Percentiles rank a stretch among this genome's conserved stretches.
phyloP scores from a whole-genome alignment of 345 rosid species.

The Cochlearia excelsa region DNA sequence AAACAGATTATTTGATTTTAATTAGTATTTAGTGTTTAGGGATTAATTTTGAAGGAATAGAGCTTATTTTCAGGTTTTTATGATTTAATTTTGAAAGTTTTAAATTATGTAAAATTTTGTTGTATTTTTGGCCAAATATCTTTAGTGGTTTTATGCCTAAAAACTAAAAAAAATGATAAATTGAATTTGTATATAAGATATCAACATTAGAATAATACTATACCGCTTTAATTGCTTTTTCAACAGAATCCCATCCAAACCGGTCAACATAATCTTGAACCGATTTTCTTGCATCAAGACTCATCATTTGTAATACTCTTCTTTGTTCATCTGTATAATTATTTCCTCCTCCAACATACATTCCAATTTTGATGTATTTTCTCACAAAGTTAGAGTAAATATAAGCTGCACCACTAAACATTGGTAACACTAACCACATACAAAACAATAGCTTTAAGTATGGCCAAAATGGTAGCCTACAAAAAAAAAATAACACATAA shows the following conservation, averaged over 20 bases:
- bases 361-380: conserved; percentile 62
- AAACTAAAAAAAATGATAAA: no score
- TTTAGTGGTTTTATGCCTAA: no score
- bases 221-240: conserved; percentile 78
- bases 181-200: no score
- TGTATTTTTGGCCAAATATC: no score
- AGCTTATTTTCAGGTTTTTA: no score
- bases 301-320: conserved; percentile 84
- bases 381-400: conserved; percentile 62
- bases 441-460: conserved; percentile 70
- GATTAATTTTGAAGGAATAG: no score
- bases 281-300: conserved; percentile 77
- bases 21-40: no score
- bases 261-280: conserved; percentile 60
- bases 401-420: conserved; percentile 86
- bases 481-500: not conserved
- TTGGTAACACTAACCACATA: conserved; percentile 83
- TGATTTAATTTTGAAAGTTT: no score
- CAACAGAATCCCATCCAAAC: conserved; percentile 78
- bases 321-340: conserved; percentile 56
- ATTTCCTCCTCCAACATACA: conserved; percentile 37
- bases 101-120: no score
- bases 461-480: conserved; percentile 89
- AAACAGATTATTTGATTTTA: no score
- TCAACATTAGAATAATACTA: not conserved